Evolutionary conservation across 495 filamentous ascomycete genomes (phyloP).

Genomic region (Sordaria brevicollis): DNA sequence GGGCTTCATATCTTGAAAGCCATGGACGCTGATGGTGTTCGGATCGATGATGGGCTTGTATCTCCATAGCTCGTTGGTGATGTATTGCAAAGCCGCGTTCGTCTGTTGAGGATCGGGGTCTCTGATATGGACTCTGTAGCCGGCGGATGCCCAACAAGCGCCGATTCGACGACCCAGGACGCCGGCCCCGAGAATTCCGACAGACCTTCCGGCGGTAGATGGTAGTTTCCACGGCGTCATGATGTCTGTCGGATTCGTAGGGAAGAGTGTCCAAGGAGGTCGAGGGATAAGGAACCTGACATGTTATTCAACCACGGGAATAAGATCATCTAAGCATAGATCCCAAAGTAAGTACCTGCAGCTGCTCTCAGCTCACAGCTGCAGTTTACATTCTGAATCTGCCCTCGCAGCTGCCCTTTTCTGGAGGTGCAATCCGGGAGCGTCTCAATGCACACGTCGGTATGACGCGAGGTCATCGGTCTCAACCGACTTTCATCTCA

Average conservation of each 20-base stretch:
- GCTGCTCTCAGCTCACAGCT: neutral
- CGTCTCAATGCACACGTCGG: neutral
- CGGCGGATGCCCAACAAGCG: slow-evolving; percentile 18
- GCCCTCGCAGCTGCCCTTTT: neutral
- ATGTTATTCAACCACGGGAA: neutral
- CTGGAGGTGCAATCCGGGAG: neutral
- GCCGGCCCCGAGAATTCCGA: slow-evolving; percentile 14
- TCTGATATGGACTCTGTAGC: slow-evolving; percentile 26
- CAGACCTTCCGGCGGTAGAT: slow-evolving; percentile 3
- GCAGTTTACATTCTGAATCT: neutral
- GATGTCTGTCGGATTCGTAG: neutral
- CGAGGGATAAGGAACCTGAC: neutral
- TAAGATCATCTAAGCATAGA: neutral
- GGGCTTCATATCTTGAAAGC: slow-evolving; percentile 21
- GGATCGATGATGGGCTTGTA: neutral
- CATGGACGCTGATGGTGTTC: slow-evolving; percentile 2
- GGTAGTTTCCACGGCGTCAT: slow-evolving; percentile 10
- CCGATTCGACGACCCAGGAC: slow-evolving; percentile 19
- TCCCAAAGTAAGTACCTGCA: neutral
- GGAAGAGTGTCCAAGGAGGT: neutral
- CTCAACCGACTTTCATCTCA: neutral
- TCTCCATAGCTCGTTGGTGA: neutral
- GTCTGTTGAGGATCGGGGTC: slow-evolving; percentile 10
- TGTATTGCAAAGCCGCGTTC: slow-evolving; percentile 8
- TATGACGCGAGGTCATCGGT: neutral